Evolutionary conservation across 768 basidiomycete species (phyloP).

Genomic region (Russula sp.): DNA sequence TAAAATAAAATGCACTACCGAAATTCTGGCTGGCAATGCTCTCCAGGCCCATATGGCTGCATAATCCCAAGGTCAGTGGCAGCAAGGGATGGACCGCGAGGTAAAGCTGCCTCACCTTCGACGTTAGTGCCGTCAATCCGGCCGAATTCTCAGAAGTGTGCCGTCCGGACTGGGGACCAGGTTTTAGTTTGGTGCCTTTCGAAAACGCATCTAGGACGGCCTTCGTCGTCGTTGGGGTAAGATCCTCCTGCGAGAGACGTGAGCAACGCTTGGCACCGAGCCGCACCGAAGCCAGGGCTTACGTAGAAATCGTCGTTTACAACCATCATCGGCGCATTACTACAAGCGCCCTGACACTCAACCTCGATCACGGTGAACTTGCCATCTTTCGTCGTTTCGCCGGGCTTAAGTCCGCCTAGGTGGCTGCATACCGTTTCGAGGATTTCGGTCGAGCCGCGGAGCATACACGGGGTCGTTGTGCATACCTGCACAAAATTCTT

Average conservation of each 20-base stretch:
- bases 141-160: conserved; percentile 91
- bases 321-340: conserved; percentile 96
- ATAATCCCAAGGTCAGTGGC: not conserved
- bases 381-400: conserved; percentile 90
- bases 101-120: conserved; percentile 47
- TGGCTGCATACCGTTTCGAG: conserved; percentile 78
- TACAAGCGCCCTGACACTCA: conserved; percentile 97
- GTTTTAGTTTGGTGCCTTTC: conserved; percentile 79
- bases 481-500: conserved; percentile 95
- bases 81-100: conserved; percentile 12
- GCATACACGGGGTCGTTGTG: conserved; percentile 98
- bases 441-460: conserved; percentile 87
- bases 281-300: conserved; percentile 18
- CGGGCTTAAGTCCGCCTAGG: conserved; percentile 77
- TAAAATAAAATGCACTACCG: conserved; percentile 35
- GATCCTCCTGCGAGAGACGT: conserved; percentile 58
- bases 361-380: conserved; percentile 98
- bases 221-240: conserved; percentile 70
- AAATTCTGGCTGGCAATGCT: conserved; percentile 83
- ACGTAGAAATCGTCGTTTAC: conserved; percentile 97
- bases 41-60: conserved; percentile 92
- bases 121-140: conserved; percentile 72
- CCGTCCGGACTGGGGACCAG: conserved; percentile 89
- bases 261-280: conserved; percentile 18
- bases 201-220: conserved; percentile 74